These are phyloP conservation scores for Musa schizocarpa DNA, from an alignment of 176 grass and related monocot genomes.

Conservation along the genomic window DNA sequence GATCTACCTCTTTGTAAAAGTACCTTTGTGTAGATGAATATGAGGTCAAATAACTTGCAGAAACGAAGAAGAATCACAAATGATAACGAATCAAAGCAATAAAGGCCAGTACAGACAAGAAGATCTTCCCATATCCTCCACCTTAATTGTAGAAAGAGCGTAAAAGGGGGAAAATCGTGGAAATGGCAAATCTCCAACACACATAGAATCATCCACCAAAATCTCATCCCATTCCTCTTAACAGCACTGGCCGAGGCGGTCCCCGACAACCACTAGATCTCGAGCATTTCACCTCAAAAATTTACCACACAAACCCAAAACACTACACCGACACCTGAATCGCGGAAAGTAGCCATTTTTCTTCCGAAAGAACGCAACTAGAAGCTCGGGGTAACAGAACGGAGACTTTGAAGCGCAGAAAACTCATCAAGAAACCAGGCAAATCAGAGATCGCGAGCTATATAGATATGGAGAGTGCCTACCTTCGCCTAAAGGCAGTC, in stretches of 20 bases:
- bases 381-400: background rate
- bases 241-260: background rate
- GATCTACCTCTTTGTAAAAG: background rate
- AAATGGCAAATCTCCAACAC: background rate
- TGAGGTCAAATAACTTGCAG: background rate
- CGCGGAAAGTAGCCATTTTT: background rate
- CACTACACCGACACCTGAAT: background rate
- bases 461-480: background rate
- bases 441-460: background rate
- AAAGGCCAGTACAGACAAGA: background rate
- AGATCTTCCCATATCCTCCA: slow-evolving; percentile 5
- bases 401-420: background rate
- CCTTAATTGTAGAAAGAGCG: background rate
- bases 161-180: background rate
- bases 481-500: background rate
- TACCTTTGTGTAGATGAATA: background rate
- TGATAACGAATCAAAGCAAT: background rate
- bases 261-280: background rate
- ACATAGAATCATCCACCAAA: background rate
- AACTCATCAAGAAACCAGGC: background rate
- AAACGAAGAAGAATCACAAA: background rate
- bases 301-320: background rate
- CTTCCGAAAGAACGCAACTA: background rate
- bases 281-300: background rate
- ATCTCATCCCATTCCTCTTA: background rate